These are phyloP conservation scores for Biscogniauxia mediterranea DNA, from an alignment of 2,329 filamentous ascomycete genomes.

Conservation along the genomic window DNA sequence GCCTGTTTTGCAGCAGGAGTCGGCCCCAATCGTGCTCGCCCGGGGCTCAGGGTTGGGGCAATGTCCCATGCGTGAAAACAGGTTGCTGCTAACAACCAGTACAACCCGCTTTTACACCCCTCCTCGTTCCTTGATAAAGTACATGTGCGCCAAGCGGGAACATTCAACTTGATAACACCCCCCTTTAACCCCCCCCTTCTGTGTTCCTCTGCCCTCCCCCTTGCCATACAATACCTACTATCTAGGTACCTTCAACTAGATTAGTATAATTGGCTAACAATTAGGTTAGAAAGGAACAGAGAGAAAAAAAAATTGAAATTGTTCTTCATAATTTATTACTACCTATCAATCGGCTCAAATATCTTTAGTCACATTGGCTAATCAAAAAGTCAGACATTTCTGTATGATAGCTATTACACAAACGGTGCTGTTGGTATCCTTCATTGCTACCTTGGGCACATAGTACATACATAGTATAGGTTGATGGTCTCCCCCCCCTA, in stretches of 20 bases:
- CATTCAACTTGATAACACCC: background rate
- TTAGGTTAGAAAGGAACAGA: background rate
- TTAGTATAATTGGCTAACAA: background rate
- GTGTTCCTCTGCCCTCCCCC: no score
- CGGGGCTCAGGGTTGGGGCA: background rate
- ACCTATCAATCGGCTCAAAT: background rate
- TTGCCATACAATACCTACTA: background rate
- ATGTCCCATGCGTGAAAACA: background rate
- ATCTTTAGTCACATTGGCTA: background rate
- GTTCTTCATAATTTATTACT: background rate
- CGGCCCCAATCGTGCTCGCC: background rate
- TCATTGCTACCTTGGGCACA: background rate
- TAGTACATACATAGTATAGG: no score
- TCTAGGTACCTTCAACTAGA: background rate
- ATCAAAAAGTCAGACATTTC: background rate
- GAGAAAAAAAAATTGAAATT: background rate
- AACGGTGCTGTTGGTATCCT: background rate
- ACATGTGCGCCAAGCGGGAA: background rate
- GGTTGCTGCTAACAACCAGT: background rate
- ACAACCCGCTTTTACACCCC: background rate
- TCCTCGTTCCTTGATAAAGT: background rate
- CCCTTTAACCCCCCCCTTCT: no score
- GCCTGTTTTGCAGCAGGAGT: background rate
- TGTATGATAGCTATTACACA: background rate
- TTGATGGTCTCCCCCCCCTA: no score